A percentile compares a stretch with the other conserved stretches of the same genome.
These are phyloP conservation scores for Alnus rubra DNA, from an alignment of 306 rosid genomes.

Conservation along the genomic window DNA sequence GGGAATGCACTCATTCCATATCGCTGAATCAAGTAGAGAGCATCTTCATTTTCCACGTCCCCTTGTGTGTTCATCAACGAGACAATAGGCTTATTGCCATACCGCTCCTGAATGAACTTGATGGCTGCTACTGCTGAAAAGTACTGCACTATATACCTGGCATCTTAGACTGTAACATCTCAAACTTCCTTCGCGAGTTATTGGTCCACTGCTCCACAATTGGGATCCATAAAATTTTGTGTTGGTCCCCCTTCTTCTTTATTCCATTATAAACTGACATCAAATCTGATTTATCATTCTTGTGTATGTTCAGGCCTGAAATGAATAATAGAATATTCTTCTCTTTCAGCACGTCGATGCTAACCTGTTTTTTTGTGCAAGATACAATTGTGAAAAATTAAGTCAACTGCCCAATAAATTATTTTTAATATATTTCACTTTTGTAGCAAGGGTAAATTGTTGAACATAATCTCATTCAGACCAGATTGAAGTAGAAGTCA, in stretches of 20 bases:
- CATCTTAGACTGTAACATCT: neutral
- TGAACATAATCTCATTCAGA: too few species aligned
- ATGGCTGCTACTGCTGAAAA: slow-evolving; percentile 6
- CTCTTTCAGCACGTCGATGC: slow-evolving; percentile 19
- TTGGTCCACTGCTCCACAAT: slow-evolving; percentile 20
- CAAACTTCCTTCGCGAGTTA: neutral
- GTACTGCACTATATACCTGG: slow-evolving; percentile 26
- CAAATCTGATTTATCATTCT: too few species aligned
- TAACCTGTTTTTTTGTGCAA: slow-evolving; percentile 17
- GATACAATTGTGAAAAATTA: neutral
- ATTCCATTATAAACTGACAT: neutral
- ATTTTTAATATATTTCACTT: too few species aligned
- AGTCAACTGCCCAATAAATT: too few species aligned
- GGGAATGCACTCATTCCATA: rapidly evolving
- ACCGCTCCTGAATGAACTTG: slow-evolving; percentile 26
- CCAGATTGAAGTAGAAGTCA: too few species aligned
- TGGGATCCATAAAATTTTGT: slow-evolving; percentile 31
- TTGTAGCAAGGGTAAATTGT: too few species aligned
- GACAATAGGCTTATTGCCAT: slow-evolving; percentile 23
- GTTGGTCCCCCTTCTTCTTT: neutral
- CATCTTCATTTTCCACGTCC: neutral
- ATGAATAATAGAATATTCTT: slow-evolving; percentile 33
- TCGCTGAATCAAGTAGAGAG: too few species aligned
- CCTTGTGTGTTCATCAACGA: slow-evolving; percentile 28
- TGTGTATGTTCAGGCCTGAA: slow-evolving; percentile 7